A percentile compares a stretch with the other conserved stretches of the same genome.
phyloP scores from a whole-genome alignment of 495 filamentous ascomycete genomes.

The Trichoderma orchidacearum region DNA sequence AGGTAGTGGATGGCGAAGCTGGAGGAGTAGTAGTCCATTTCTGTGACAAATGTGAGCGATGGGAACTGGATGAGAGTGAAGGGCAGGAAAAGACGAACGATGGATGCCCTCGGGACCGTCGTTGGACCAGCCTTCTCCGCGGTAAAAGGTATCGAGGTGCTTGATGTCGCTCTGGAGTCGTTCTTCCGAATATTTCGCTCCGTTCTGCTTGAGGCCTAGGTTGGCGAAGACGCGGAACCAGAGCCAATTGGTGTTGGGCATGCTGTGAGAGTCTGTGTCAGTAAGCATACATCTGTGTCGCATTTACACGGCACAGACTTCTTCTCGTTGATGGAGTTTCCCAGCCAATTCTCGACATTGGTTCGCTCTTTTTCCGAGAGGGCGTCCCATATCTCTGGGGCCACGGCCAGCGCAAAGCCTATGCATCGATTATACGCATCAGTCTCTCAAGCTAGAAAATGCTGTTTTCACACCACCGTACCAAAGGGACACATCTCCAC shows the following conservation, averaged over 20 bases:
- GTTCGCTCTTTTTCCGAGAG: constrained; percentile 42
- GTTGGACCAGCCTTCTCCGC: constrained; percentile 67
- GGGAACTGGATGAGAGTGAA: neutral
- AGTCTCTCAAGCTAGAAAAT: too few relatives aligned
- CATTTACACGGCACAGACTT: constrained; percentile 22
- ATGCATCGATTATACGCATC: too few relatives aligned
- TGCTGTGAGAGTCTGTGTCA: constrained; percentile 18
- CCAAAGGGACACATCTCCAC: constrained; percentile 67
- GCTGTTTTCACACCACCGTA: constrained; percentile 7
- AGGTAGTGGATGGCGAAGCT: constrained; percentile 70
- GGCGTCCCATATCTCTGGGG: constrained; percentile 52
- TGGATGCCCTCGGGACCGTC: constrained; percentile 64
- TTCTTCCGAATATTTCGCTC: constrained; percentile 48
- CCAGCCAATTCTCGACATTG: constrained; percentile 55
- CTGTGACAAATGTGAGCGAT: constrained; percentile 8
- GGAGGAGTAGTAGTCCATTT: constrained; percentile 76
- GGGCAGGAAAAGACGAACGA: constrained; percentile 18
- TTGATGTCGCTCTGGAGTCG: constrained; percentile 59
- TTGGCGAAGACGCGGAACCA: constrained; percentile 81
- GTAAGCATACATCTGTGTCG: neutral
- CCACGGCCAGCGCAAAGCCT: constrained; percentile 48
- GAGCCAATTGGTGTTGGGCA: constrained; percentile 50
- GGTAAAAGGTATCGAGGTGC: constrained; percentile 67
- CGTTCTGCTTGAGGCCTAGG: constrained; percentile 57
- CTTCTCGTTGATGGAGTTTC: constrained; percentile 58